A percentile compares a stretch with the other conserved stretches of the same genome.
phyloP scores from a whole-genome alignment of 768 basidiomycete genomes.

The Calocybe gangraenosa region DNA sequence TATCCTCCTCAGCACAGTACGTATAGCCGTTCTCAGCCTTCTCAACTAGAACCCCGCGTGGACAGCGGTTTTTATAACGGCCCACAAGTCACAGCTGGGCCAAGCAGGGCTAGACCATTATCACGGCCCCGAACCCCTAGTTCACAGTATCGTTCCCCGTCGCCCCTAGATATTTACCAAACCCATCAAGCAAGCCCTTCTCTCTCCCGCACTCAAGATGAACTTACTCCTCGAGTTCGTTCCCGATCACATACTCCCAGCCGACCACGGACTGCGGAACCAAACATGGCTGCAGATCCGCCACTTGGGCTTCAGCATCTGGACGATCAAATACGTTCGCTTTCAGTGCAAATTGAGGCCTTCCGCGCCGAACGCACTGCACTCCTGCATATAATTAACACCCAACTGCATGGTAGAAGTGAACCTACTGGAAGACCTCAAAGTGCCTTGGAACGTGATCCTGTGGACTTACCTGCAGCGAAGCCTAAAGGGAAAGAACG shows the following conservation, averaged over 20 bases:
- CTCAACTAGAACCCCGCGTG: neutral
- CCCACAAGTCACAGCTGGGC: neutral
- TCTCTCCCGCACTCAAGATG: neutral
- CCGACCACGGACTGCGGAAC: neutral
- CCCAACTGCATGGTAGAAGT: constrained; percentile 5
- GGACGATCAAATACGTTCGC: constrained; percentile 26
- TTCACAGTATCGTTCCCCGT: neutral
- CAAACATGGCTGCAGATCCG: neutral
- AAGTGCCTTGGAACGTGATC: too few relatives aligned
- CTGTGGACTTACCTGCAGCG: too few relatives aligned
- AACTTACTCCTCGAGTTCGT: neutral
- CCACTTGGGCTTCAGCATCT: constrained; percentile 13
- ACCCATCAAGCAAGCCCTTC: neutral
- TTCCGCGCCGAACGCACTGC: constrained; percentile 27
- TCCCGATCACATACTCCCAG: neutral
- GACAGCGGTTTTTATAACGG: too few relatives aligned
- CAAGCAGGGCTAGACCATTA: neutral
- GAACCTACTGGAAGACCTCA: neutral
- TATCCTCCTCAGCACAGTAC: neutral
- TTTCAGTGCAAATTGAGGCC: constrained; percentile 26
- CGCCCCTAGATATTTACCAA: neutral
- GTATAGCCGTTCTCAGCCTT: neutral
- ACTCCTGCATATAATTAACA: constrained; percentile 13
- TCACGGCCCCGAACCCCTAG: neutral
- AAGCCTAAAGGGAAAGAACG: neutral